phyloP scores from a whole-genome alignment of 208 protist genomes.

The Zelonia costaricensis region DNA sequence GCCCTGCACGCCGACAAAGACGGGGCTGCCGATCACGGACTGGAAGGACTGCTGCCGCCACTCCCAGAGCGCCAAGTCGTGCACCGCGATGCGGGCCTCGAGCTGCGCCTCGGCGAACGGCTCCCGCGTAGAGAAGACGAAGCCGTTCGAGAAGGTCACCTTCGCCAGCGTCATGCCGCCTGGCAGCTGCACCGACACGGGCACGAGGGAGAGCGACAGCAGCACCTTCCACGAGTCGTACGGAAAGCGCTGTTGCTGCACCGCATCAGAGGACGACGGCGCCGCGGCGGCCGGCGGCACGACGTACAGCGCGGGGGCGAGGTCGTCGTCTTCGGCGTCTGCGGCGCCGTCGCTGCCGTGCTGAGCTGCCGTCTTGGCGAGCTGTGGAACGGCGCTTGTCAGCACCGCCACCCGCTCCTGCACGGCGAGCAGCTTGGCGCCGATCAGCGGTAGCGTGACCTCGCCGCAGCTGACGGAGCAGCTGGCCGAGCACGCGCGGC shows the following conservation, averaged over 20 bases:
- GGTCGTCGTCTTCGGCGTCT: background rate
- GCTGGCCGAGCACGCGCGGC: slow-evolving; percentile 23
- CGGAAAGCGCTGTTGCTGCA: slow-evolving; percentile 11
- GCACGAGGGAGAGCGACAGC: slow-evolving; percentile 51
- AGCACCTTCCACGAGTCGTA: slow-evolving; percentile 54
- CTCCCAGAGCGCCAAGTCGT: slow-evolving; percentile 50
- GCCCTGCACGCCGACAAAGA: slow-evolving; percentile 39
- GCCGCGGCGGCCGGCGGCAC: slow-evolving; percentile 7
- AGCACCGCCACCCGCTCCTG: slow-evolving; percentile 27
- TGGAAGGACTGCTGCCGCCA: slow-evolving; percentile 36
- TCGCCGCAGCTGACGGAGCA: slow-evolving; percentile 34
- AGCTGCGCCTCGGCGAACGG: slow-evolving; percentile 26
- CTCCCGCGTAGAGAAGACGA: slow-evolving; percentile 52
- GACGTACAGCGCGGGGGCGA: slow-evolving; percentile 1
- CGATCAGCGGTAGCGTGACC: slow-evolving; percentile 24
- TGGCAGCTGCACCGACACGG: slow-evolving; percentile 41
- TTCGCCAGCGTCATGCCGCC: slow-evolving; percentile 37
- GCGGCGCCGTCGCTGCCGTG: background rate
- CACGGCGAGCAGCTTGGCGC: slow-evolving; percentile 11
- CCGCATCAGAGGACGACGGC: background rate
- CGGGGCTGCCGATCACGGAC: slow-evolving; percentile 33
- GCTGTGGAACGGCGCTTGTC: too few species aligned
- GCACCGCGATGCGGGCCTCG: slow-evolving; percentile 55
- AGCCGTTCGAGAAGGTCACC: slow-evolving; percentile 46
- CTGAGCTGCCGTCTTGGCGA: too few species aligned